A percentile compares a stretch with the other conserved stretches of the same genome.
Conservation (phyloP, 495 filamentous ascomycete genomes). For the Hypoxylon lienhwacheense region DNA sequence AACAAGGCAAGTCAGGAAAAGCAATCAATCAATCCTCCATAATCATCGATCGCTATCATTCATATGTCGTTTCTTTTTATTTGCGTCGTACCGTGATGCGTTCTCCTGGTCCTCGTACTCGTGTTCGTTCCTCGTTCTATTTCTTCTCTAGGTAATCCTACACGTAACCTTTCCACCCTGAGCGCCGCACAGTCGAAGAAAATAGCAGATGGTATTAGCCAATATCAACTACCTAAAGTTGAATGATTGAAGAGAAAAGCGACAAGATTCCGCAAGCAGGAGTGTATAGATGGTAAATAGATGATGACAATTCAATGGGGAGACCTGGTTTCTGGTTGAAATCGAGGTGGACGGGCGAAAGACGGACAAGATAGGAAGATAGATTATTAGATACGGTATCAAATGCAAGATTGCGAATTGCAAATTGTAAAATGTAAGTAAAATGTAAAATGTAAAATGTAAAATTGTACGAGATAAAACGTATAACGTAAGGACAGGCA, state of each 20-base stretch:
- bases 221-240: too few relatives aligned
- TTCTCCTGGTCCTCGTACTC: slow-evolving; percentile 11
- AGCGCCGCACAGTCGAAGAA: slow-evolving; percentile 22
- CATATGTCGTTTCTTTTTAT: slow-evolving; percentile 24
- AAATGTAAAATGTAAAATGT: not conserved
- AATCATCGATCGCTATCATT: slow-evolving; percentile 24
- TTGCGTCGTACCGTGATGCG: slow-evolving; percentile 19
- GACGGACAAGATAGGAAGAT: slow-evolving; percentile 8
- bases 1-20: slow-evolving; percentile 19
- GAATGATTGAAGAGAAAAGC: not conserved
- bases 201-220: slow-evolving; percentile 21
- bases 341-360: not conserved
- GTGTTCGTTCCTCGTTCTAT: too few relatives aligned
- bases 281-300: not conserved
- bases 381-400: slow-evolving; percentile 26
- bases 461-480: not conserved
- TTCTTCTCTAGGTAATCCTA: slow-evolving; percentile 19
- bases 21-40: slow-evolving; percentile 29
- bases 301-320: not conserved
- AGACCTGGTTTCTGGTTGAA: not conserved
- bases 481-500: slow-evolving; percentile 4
- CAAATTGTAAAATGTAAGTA: slow-evolving; percentile 3
- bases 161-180: slow-evolving; percentile 12
- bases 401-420: not conserved
- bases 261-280: not conserved